Base-by-base conservation (phyloP, 257 asterid species). In the Ilex asprella region DNA sequence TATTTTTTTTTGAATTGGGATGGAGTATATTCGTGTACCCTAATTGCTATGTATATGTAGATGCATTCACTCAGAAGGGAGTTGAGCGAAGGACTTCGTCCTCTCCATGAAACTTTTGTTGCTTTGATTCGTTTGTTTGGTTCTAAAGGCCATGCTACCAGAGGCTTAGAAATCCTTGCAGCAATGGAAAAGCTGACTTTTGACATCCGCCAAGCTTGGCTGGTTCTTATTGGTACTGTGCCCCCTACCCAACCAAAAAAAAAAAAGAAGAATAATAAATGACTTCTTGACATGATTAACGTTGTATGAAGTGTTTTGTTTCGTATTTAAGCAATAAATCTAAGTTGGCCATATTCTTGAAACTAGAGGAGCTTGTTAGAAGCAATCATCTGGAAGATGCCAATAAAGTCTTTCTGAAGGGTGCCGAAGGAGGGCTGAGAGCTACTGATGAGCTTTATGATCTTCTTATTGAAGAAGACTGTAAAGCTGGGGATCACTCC, bases 41-140 rank as follows among this genome's bases (percentile, higher is more conserved):
- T 7, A 6, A 7, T 21, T 21, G 11, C 11, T 53, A 15, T 35
- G 41, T 35, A 35, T 35, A 35, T 76, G 56, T 90, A 92, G 99
- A 92, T 92, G 99, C 97, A 92, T 61, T 94, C 99, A 65, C 94
- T 92, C 62, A 86, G 89, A 75, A 85, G 99, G 78, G 88, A 92
- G 69, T 78, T 92, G 77, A 79, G 96, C 69, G 99, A 92, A 78
- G 99, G 99, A 67, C 83, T 92, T 71, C 83, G 93, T 67, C 99
- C 99, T 13, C 89, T 92, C 61, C 99, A 89, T 31, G 99, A 92
- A 72, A 89, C 99, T 30, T 92, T 92, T 76, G 47, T 92, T 73
- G 89, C 99, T 30, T 81, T 92, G 80, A 74, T 86, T 69, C 96
- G 99, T 55, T 75, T 92, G 62, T 89, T 85, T 80, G 99, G 99